phyloP scores from a whole-genome alignment of 768 basidiomycete species.

The Panellus pusillus region DNA sequence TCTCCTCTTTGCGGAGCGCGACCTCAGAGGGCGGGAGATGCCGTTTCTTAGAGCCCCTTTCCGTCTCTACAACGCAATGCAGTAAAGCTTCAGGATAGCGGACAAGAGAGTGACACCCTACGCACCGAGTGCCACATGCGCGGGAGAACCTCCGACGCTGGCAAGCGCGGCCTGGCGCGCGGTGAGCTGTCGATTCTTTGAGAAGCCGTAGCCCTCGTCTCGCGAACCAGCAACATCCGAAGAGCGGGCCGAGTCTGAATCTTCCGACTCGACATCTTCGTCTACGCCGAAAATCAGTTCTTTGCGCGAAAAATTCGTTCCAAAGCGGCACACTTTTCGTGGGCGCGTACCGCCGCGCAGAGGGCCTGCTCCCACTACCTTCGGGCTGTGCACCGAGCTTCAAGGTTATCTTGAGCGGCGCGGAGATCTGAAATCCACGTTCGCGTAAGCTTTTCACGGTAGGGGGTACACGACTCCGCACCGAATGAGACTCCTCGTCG shows the following conservation, averaged over 20 bases:
- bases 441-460: neutral
- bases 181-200: slow-evolving; percentile 27
- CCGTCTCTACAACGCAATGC: neutral
- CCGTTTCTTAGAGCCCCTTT: slow-evolving; percentile 38
- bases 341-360: slow-evolving; percentile 3
- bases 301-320: too few relatives aligned
- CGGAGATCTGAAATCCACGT: neutral
- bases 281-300: slow-evolving; percentile 22
- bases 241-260: slow-evolving; percentile 30
- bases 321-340: neutral
- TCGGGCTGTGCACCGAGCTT: slow-evolving; percentile 15
- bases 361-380: neutral
- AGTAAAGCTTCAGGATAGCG: neutral
- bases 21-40: slow-evolving; percentile 53
- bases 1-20: slow-evolving; percentile 56
- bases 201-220: neutral
- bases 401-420: slow-evolving; percentile 17
- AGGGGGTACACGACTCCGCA: neutral
- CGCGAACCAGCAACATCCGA: slow-evolving; percentile 10
- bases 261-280: slow-evolving; percentile 38
- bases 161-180: slow-evolving; percentile 51
- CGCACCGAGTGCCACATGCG: slow-evolving; percentile 48
- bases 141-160: slow-evolving; percentile 40
- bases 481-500: slow-evolving; percentile 6
- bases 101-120: neutral